Percentiles rank a stretch among this genome's conserved stretches.
These are phyloP conservation scores for Cutaneotrichosporon sp. DNA, from an alignment of 1,284 basidiomycete species.

Conservation along the genomic window DNA sequence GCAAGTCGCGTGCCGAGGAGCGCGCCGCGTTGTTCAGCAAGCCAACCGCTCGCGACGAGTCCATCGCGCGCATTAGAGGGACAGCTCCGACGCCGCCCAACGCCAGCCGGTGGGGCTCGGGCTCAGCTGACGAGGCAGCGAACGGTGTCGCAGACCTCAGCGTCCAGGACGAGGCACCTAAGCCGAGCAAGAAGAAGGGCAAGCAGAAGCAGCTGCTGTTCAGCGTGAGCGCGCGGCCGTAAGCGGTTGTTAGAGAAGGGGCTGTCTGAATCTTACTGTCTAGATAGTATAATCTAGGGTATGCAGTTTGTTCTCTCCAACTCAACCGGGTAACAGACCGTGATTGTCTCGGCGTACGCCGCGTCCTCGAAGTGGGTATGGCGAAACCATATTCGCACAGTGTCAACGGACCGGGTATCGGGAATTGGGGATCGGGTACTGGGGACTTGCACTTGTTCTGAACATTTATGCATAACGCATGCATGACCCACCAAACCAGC, in stretches of 20 bases:
- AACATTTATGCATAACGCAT: too few species aligned
- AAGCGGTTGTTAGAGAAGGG: background rate
- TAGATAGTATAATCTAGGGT: too few species aligned
- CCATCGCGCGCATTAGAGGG: conserved; percentile 69
- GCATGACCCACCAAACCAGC: too few species aligned
- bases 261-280: too few species aligned
- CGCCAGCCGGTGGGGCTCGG: conserved; percentile 31
- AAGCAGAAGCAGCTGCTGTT: conserved; percentile 83
- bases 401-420: too few species aligned
- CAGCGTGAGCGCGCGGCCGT: conserved; percentile 54
- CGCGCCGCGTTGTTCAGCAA: conserved; percentile 54
- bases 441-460: too few species aligned
- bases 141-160: conserved; percentile 28
- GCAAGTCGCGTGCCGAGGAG: conserved; percentile 47
- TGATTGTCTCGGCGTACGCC: too few species aligned
- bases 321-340: too few species aligned
- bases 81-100: conserved; percentile 54
- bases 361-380: too few species aligned
- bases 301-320: too few species aligned
- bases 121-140: conserved; percentile 8
- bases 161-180: conserved; percentile 16
- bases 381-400: too few species aligned
- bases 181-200: conserved; percentile 58
- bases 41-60: conserved; percentile 63
- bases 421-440: too few species aligned